Base-by-base conservation (phyloP, 2,329 filamentous ascomycete genomes). In the Diaporthe ampelina region DNA sequence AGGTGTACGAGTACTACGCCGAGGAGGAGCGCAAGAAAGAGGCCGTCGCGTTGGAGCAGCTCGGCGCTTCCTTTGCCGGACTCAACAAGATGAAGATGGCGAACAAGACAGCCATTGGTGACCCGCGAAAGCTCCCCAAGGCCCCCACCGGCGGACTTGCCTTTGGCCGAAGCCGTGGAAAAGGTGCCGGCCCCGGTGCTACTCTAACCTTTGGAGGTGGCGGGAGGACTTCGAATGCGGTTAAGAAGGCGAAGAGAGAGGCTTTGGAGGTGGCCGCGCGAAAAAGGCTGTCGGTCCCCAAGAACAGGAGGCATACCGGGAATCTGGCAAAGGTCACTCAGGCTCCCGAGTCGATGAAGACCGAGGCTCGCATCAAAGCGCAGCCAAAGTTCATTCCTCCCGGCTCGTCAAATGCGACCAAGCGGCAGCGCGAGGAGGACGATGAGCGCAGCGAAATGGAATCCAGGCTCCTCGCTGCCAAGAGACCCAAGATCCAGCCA, bases 1-100 rank as follows among this genome's bases (percentile, higher is more conserved):
- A 93, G 72, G 88, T 97, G 19, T 98, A 97, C 84, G 86, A 88
- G 77, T 91, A 91, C 76, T 92, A 95, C 80, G 88, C 90, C 77
- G 86, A 85, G 56, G 86, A 92, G 76, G 88, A 91, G 50, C 85
- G 90, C 45, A 84, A 87, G 69, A 86, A 90, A 70, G 86, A 93
- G 10, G 86, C 86, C 6, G 85, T 86, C 29, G 91, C 92, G 77
- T 88, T 90, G 74, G 88, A 87, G 74, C 86, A 86, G 70, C 85
- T 95, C 73, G 89, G 86, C 78, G 86, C 86, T 61, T 88, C 89
- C 56, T 84, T 93, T 59, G 86, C 88, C 19, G 89, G 87, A 19
- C 86, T 93, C 76, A 87, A 88, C 78, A 84, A 90, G 74, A 85
- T 90, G 75, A 90, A 90, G 77, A 86, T 88, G 48, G 86, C 87